Evolutionary conservation across 768 basidiomycete genomes (phyloP).

Genomic region (Calocybe gangraenosa): DNA sequence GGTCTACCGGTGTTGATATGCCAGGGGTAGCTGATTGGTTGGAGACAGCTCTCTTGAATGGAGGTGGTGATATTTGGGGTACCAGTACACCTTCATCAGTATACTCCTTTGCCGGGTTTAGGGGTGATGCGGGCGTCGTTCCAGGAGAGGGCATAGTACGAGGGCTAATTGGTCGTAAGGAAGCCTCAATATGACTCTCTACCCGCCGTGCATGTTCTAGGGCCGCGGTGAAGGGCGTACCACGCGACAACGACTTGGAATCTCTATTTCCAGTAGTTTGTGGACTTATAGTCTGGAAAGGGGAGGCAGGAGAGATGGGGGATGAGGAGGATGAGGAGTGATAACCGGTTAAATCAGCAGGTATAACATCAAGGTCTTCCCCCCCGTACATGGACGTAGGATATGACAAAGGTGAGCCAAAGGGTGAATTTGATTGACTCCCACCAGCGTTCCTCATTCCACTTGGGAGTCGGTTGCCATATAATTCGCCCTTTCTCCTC

Average conservation of each 20-base stretch:
- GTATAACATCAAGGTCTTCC: constrained; percentile 17
- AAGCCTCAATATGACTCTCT: constrained; percentile 24
- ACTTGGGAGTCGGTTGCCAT: constrained; percentile 67
- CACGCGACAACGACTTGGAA: constrained; percentile 19
- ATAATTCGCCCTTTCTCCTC: constrained; percentile 60
- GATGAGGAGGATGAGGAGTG: constrained; percentile 24
- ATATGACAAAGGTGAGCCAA: constrained; percentile 22
- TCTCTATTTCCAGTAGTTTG: constrained; percentile 1
- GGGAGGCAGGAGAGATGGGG: constrained; percentile 24
- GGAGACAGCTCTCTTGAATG: background rate
- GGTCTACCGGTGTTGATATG: too few relatives aligned
- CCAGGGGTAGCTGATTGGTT: background rate
- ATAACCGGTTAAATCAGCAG: constrained; percentile 15
- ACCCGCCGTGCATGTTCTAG: constrained; percentile 37
- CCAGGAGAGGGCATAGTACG: constrained; percentile 14
- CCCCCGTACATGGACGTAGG: constrained; percentile 22
- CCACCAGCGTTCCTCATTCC: constrained; percentile 29
- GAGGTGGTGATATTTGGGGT: background rate
- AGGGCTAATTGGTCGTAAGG: constrained; percentile 10
- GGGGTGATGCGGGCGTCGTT: background rate
- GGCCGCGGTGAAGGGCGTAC: constrained; percentile 35
- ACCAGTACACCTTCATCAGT: background rate
- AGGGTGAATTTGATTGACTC: constrained; percentile 23
- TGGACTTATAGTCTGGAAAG: constrained; percentile 4
- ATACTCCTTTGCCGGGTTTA: background rate